A percentile compares a stretch with the other conserved stretches of the same genome.
These are phyloP conservation scores for Thecaphora thlaspeos DNA, from an alignment of 1,284 basidiomycete genomes.

Conservation along the genomic window DNA sequence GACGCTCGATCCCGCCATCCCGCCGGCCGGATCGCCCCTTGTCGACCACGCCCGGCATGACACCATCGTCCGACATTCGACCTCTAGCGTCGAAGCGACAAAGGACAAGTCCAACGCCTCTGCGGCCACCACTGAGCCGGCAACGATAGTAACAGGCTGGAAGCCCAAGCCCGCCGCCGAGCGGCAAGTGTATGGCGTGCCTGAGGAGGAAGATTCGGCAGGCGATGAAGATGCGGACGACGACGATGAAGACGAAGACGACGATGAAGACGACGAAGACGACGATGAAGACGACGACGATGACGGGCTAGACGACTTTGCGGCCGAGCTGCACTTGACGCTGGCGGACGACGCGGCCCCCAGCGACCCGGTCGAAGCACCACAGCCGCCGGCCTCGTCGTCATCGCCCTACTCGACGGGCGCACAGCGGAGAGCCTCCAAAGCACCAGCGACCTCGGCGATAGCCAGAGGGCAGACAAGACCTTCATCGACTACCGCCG, in stretches of 20 bases:
- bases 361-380: background rate
- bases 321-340: constrained; percentile 33
- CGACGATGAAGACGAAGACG: background rate
- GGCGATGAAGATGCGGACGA: background rate
- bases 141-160: background rate
- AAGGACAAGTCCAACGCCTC: too few species aligned
- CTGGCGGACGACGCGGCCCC: constrained; percentile 10
- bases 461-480: too few species aligned
- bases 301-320: constrained; percentile 31
- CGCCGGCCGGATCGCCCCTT: constrained; percentile 20
- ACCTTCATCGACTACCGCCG: too few species aligned
- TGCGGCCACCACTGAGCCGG: too few species aligned
- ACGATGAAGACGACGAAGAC: constrained; percentile 1
- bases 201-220: background rate
- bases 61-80: background rate
- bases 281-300: constrained; percentile 13
- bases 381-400: too few species aligned
- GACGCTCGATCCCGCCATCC: constrained; percentile 17
- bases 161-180: background rate
- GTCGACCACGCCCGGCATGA: constrained; percentile 1
- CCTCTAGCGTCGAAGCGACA: background rate
- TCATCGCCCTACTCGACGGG: too few species aligned
- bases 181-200: background rate
- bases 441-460: too few species aligned
- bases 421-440: too few species aligned